phyloP scores from a whole-genome alignment of 2,329 filamentous ascomycete species.

The Sclerotinia minor region DNA sequence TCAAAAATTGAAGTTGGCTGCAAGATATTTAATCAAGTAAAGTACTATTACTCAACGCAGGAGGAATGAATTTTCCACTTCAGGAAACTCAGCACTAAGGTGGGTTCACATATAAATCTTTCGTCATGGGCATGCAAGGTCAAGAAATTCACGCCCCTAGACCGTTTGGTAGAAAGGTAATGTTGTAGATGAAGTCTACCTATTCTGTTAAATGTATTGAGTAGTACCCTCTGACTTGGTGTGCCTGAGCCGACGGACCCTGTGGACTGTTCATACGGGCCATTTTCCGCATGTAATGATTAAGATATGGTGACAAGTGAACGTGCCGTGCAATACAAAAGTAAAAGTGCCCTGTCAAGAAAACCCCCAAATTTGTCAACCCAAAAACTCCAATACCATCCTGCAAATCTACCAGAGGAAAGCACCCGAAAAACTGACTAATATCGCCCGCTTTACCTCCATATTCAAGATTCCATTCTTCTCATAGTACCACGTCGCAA shows the following conservation, averaged over 20 bases:
- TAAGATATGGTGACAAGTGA: no score
- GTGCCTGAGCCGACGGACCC: no score
- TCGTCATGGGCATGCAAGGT: background rate
- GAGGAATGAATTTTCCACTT: no score
- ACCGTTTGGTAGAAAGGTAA: background rate
- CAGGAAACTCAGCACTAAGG: no score
- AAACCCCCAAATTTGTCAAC: background rate
- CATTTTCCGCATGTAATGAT: no score
- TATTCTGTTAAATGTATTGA: background rate
- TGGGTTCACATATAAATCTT: no score
- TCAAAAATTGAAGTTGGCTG: no score
- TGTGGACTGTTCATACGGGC: no score
- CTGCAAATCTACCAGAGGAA: background rate
- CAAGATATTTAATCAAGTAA: no score
- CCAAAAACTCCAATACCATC: background rate
- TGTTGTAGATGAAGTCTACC: background rate
- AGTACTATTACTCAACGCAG: no score
- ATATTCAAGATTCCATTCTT: no score
- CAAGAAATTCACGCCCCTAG: background rate
- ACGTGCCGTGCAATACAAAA: background rate
- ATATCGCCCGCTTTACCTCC: fast-evolving
- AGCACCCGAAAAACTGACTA: background rate
- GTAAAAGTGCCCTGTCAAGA: background rate
- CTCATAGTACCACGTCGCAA: background rate
- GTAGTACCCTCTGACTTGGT: no score